A percentile compares a stretch with the other conserved stretches of the same genome.
phyloP scores from a whole-genome alignment of 768 basidiomycete species.

The Grammothele lineata region DNA sequence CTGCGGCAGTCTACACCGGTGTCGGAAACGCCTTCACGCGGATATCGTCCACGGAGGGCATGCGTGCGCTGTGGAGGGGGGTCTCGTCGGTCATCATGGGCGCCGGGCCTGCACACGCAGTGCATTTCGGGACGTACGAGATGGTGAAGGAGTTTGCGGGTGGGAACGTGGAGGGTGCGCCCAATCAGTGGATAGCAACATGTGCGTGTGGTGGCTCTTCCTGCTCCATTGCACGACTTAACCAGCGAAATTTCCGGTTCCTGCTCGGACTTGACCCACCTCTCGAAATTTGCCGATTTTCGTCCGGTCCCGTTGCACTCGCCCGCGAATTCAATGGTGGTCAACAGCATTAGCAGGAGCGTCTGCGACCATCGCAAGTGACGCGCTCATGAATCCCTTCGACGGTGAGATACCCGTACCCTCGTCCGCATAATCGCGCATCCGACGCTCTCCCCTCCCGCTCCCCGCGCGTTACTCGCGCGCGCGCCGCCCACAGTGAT shows the following conservation, averaged over 20 bases:
- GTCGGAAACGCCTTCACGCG: conserved; percentile 88
- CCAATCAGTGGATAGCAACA: conserved; percentile 84
- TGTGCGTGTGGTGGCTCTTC: conserved; percentile 47
- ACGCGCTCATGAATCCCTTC: conserved; percentile 99
- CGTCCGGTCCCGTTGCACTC: no score
- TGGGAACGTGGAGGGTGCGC: conserved; percentile 61
- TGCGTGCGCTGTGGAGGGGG: conserved; percentile 90
- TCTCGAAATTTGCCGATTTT: neutral
- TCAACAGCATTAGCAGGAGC: conserved; percentile 84
- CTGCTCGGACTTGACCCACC: neutral
- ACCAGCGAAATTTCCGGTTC: neutral
- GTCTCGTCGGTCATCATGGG: conserved; percentile 95
- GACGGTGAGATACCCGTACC: conserved; percentile 63
- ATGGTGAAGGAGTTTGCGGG: conserved; percentile 90
- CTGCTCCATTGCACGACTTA: neutral
- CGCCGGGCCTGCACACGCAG: conserved; percentile 96
- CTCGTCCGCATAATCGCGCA: conserved; percentile 6
- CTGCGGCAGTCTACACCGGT: conserved; percentile 81
- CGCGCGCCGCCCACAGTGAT: conserved; percentile 73
- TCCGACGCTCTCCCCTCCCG: conserved; percentile 12
- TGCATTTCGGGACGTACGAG: conserved; percentile 96
- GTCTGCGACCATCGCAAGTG: conserved; percentile 88
- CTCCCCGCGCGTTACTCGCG: conserved; percentile 1
- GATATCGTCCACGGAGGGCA: conserved; percentile 92
- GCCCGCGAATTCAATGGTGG: neutral